Percentiles rank a stretch among this genome's conserved stretches.
Evolutionary conservation across 2,329 filamentous ascomycete genomes (phyloP).

Genomic region (Tolypocladium pustulatum): DNA sequence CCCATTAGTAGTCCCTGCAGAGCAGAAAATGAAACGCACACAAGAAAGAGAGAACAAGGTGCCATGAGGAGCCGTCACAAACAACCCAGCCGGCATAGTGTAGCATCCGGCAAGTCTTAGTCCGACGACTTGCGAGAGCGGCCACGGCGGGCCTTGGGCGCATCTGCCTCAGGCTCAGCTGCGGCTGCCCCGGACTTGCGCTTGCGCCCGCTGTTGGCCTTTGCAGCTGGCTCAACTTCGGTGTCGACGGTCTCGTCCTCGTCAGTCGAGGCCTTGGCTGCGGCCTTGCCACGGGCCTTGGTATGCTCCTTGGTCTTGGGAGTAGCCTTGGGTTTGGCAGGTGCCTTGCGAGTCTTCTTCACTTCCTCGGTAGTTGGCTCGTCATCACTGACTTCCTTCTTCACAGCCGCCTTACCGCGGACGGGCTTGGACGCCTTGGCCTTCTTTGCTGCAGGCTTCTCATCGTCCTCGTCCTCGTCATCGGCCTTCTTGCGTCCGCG

Average conservation of each 20-base stretch:
- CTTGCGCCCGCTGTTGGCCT: slow-evolving; percentile 17
- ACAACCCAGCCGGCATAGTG: background rate
- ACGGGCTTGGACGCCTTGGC: slow-evolving; percentile 15
- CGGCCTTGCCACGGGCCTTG: background rate
- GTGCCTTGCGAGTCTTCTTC: slow-evolving; percentile 1
- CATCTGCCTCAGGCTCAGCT: background rate
- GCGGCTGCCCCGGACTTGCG: slow-evolving; percentile 15
- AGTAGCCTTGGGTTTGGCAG: slow-evolving; percentile 1
- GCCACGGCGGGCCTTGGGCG: slow-evolving; percentile 8
- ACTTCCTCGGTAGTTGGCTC: slow-evolving; percentile 9
- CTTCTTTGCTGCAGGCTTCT: slow-evolving; percentile 24
- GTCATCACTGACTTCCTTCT: slow-evolving; percentile 7
- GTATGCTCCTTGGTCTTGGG: slow-evolving; percentile 1
- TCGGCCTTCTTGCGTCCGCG: slow-evolving; percentile 23
- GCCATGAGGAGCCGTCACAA: background rate
- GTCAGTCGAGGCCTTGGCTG: slow-evolving; percentile 2
- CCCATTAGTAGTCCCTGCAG: background rate
- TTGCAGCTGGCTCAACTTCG: slow-evolving; percentile 14
- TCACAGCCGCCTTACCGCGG: slow-evolving; percentile 1
- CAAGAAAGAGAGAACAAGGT: background rate
- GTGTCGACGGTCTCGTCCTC: slow-evolving; percentile 2
- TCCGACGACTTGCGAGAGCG: slow-evolving; percentile 13
- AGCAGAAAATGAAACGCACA: background rate
- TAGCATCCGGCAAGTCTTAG: background rate
- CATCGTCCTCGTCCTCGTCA: slow-evolving; percentile 18